Conservation (phyloP, 2,329 filamentous ascomycete species). For the Talaromyces sp. region DNA sequence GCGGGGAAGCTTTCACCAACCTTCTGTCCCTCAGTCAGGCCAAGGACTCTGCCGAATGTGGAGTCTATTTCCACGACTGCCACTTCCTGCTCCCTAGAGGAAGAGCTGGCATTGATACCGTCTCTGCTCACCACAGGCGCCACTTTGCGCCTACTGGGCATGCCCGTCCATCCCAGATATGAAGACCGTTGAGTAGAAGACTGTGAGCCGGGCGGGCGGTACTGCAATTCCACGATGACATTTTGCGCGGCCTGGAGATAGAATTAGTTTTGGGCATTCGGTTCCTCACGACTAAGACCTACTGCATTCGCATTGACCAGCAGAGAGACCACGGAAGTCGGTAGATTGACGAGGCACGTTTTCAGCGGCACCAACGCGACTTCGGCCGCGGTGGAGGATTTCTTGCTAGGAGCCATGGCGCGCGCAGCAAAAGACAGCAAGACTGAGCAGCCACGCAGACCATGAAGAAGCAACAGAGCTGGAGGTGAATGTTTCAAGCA, state of each 20-base stretch:
- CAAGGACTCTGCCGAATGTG: slow-evolving; percentile 71
- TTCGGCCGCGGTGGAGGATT: slow-evolving; percentile 66
- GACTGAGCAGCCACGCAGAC: neutral
- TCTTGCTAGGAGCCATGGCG: slow-evolving; percentile 40
- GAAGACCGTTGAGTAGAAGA: slow-evolving; percentile 60
- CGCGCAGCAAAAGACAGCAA: slow-evolving; percentile 9
- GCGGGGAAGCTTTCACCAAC: slow-evolving; percentile 44
- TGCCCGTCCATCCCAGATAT: slow-evolving; percentile 94
- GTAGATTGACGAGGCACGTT: slow-evolving; percentile 92
- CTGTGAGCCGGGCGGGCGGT: slow-evolving; percentile 51
- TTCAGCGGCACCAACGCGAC: slow-evolving; percentile 82
- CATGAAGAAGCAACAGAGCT: neutral
- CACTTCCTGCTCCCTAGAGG: slow-evolving; percentile 67
- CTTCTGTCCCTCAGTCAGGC: slow-evolving; percentile 75
- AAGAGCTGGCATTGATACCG: slow-evolving; percentile 58
- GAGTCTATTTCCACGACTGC: slow-evolving; percentile 80
- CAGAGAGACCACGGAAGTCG: slow-evolving; percentile 73
- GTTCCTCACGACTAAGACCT: slow-evolving; percentile 32
- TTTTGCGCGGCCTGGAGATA: slow-evolving; percentile 74
- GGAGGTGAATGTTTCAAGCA: neutral
- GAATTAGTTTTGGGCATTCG: slow-evolving; percentile 13
- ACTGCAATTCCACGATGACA: slow-evolving; percentile 88
- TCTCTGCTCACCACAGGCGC: slow-evolving; percentile 69
- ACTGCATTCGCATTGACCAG: slow-evolving; percentile 88
- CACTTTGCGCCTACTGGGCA: slow-evolving; percentile 84